Base-by-base conservation (phyloP, 2,329 filamentous ascomycete species). In the Colletotrichum plurivorum region DNA sequence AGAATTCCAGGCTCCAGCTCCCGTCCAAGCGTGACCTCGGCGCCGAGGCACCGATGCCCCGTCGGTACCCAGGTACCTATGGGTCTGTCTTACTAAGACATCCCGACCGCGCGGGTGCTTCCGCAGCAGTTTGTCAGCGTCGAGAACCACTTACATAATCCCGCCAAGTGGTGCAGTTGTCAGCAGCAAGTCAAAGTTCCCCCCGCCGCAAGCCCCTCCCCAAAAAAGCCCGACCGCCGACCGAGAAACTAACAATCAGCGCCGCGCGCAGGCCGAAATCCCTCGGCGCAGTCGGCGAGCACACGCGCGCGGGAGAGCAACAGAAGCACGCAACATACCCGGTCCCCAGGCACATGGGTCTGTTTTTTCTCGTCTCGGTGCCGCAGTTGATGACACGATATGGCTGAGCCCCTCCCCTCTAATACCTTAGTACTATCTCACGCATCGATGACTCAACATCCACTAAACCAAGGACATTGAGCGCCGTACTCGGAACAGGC, bases 251-350 rank as follows among this genome's bases (percentile, higher is more conserved):
- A 36, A 36, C 31, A 36, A 36, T 36, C 31, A 36, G 4, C 36
- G 36, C 20, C 49, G 49, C 53, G 45, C 58, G 57, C 52, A 58
- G 59, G 46, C 65, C 65, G 60, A 63, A 60, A 6, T 41, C 31
- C 60, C 61, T 65, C 65, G 65, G 64, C 46, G 64, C n/a, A 25
- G 16, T 68, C 54, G 65, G 66, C 41, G 46, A 36, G 31, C 31
- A 36, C 31, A 36, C 31, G 31, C 31, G 31, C 31, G 31, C 31
- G 31, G 31, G 31, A 36, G 31, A 36, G 31, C 10, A 10, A 39
- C 49, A 54, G 56, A 54, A 46, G 9, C 49, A 43, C 36, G 48
- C 58, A 56, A 36, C 36, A n/a, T 22, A 31, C 22, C 41, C 41
- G 16, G 41, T 15, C 41, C 41, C 41, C 41, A 43, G 16, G 41